Conservation (phyloP, 108 stramenopile genomes). For the Cyclostephanos tholiformis region DNA sequence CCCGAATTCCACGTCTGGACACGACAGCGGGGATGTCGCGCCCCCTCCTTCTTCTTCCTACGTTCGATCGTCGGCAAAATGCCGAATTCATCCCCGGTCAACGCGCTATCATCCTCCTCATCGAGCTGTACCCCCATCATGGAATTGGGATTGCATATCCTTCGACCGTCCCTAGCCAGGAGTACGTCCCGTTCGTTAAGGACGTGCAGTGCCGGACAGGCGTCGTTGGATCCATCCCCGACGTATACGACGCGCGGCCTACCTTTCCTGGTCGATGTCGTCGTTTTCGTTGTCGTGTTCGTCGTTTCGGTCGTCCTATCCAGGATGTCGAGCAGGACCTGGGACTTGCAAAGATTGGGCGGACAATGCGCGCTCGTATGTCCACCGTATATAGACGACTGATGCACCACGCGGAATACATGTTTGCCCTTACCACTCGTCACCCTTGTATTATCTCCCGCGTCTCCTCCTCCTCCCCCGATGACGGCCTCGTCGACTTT, state of each 20-base stretch:
- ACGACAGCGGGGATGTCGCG: not conserved
- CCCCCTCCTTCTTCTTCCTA: not conserved
- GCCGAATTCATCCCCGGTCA: slow-evolving; percentile 9
- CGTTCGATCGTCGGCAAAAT: slow-evolving; percentile 7
- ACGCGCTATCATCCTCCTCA: slow-evolving; percentile 11
- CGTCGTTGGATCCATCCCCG: slow-evolving; percentile 53
- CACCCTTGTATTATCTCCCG: not conserved
- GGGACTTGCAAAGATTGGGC: slow-evolving; percentile 51
- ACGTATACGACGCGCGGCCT: slow-evolving; percentile 44
- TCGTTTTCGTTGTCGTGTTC: not conserved
- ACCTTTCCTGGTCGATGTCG: no score
- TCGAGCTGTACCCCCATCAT: slow-evolving; percentile 29
- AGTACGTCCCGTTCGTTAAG: slow-evolving; percentile 36
- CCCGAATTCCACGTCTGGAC: slow-evolving; percentile 1
- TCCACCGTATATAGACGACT: slow-evolving; percentile 47
- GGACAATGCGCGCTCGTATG: slow-evolving; percentile 37
- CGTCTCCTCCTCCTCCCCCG: not conserved
- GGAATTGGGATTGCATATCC: slow-evolving; percentile 30
- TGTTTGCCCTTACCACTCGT: not conserved
- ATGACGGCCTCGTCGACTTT: not conserved
- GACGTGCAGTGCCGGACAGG: slow-evolving; percentile 47
- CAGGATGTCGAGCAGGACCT: slow-evolving; percentile 37
- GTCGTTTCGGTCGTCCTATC: not conserved
- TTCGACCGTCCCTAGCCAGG: slow-evolving; percentile 38
- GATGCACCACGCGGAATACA: slow-evolving; percentile 29